Conservation (phyloP, 2,329 filamentous ascomycete species). For the Neophaeococcomyces mojaviensis region DNA sequence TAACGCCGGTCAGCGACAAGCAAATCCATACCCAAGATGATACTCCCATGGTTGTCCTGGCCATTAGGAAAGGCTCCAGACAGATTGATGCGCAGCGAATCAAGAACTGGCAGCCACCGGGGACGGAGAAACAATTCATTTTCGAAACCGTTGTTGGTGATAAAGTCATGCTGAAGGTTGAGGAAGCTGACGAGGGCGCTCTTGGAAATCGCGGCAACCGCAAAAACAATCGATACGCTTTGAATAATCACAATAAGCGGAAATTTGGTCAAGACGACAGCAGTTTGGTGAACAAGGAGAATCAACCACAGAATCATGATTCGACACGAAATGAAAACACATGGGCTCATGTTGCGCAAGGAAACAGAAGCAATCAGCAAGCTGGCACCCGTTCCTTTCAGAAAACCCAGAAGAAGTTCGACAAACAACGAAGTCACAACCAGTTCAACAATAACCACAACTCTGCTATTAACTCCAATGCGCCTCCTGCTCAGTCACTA, state of each 20-base stretch:
- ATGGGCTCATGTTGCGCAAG: slow-evolving; percentile 12
- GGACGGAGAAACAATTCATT: slow-evolving; percentile 60
- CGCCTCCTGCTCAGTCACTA: slow-evolving; percentile 5
- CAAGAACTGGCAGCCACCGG: slow-evolving; percentile 71
- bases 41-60: slow-evolving; percentile 73
- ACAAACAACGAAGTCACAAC: slow-evolving; percentile 2
- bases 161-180: slow-evolving; percentile 74
- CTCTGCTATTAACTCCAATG: slow-evolving; percentile 13
- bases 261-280: slow-evolving; percentile 49
- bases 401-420: slow-evolving; percentile 8
- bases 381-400: slow-evolving; percentile 1
- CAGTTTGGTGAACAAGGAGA: slow-evolving; percentile 34
- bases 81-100: slow-evolving; percentile 77
- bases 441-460: slow-evolving; percentile 18
- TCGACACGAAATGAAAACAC: slow-evolving; percentile 13
- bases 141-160: slow-evolving; percentile 83
- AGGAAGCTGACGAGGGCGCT: slow-evolving; percentile 51
- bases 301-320: slow-evolving; percentile 24
- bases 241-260: slow-evolving; percentile 49
- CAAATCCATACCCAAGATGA: slow-evolving; percentile 72
- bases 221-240: slow-evolving; percentile 48
- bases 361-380: slow-evolving; percentile 5
- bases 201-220: slow-evolving; percentile 8
- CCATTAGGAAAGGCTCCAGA: slow-evolving; percentile 64
- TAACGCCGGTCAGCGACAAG: slow-evolving; percentile 62